Conservation (phyloP, 148 eudicot species). For the Bassia scoparia region DNA sequence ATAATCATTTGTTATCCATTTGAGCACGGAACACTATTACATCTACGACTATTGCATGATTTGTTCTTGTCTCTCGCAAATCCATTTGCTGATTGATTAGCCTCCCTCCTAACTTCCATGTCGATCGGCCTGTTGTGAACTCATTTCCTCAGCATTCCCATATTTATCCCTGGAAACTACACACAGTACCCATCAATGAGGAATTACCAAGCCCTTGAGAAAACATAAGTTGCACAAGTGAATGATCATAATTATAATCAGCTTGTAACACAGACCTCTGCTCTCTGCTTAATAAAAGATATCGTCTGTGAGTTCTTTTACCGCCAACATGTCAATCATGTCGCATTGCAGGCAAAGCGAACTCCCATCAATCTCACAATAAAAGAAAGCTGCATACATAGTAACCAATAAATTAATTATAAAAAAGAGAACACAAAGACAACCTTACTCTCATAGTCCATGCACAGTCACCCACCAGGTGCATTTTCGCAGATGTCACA, state of each 20-base stretch:
- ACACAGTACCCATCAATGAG: slow-evolving; percentile 19
- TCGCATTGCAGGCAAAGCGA: slow-evolving; percentile 98
- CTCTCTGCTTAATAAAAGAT: slow-evolving; percentile 74
- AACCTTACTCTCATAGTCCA: neutral
- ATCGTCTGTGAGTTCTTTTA: slow-evolving; percentile 82
- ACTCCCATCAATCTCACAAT: slow-evolving; percentile 90
- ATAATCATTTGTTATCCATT: slow-evolving; percentile 60
- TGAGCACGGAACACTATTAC: slow-evolving; percentile 32
- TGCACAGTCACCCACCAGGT: slow-evolving; percentile 57
- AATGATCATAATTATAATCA: slow-evolving; percentile 15
- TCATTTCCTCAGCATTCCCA: slow-evolving; percentile 37
- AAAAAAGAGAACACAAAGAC: slow-evolving; percentile 5
- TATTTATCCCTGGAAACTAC: slow-evolving; percentile 82
- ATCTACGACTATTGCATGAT: slow-evolving; percentile 35
- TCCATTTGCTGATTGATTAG: slow-evolving; percentile 31
- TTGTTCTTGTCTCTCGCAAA: slow-evolving; percentile 45
- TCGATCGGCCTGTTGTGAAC: slow-evolving; percentile 39
- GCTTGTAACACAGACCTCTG: slow-evolving; percentile 61
- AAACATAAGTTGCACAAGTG: slow-evolving; percentile 4
- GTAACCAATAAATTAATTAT: slow-evolving; percentile 21
- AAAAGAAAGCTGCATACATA: slow-evolving; percentile 70
- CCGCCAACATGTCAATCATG: slow-evolving; percentile 93
- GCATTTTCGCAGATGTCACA: slow-evolving; percentile 97
- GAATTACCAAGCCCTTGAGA: neutral
- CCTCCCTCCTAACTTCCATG: slow-evolving; percentile 50